A percentile compares a stretch with the other conserved stretches of the same genome.
Conservation (phyloP, 78 protist genomes). For the Andalucia godoyi region DNA sequence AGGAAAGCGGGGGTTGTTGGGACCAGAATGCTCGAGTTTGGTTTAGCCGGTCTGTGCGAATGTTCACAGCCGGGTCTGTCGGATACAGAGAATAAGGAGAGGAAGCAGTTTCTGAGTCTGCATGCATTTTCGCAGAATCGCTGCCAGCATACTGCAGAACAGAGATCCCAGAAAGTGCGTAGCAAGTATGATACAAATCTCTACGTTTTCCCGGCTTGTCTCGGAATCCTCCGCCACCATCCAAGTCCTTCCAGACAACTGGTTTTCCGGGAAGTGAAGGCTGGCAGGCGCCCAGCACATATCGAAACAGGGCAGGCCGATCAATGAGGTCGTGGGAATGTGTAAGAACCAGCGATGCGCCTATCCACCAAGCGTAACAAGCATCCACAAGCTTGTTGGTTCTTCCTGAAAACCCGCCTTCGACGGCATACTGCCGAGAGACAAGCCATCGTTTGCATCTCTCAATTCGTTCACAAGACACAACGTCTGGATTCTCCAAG, state of each 20-base stretch:
- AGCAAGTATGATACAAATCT: conserved; percentile 90
- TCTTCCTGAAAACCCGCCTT: conserved; percentile 96
- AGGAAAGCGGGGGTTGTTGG: no score
- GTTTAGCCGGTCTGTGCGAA: no score
- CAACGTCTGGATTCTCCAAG: background rate
- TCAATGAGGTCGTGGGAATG: no score
- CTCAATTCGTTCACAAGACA: conserved; percentile 18
- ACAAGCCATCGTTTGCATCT: conserved; percentile 56
- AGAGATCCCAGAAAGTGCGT: conserved; percentile 57
- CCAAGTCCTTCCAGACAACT: background rate
- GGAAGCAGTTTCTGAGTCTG: no score
- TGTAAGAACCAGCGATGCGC: conserved; percentile 42
- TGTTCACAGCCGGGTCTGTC: no score
- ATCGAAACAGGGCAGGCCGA: background rate
- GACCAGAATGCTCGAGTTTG: no score
- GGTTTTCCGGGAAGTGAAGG: background rate
- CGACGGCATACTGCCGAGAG: conserved; percentile 60
- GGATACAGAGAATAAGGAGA: no score
- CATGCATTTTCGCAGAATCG: no score
- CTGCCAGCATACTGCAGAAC: conserved; percentile 52
- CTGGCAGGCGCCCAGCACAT: background rate
- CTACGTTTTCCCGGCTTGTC: conserved; percentile 74
- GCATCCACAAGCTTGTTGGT: conserved; percentile 93
- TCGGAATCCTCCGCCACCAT: conserved; percentile 63
- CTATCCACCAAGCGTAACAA: conserved; percentile 94